Percentiles rank a stretch among this genome's conserved stretches.
Evolutionary conservation across 495 filamentous ascomycete species (phyloP).

Genomic region (Aspergillus saccharolyticus): DNA sequence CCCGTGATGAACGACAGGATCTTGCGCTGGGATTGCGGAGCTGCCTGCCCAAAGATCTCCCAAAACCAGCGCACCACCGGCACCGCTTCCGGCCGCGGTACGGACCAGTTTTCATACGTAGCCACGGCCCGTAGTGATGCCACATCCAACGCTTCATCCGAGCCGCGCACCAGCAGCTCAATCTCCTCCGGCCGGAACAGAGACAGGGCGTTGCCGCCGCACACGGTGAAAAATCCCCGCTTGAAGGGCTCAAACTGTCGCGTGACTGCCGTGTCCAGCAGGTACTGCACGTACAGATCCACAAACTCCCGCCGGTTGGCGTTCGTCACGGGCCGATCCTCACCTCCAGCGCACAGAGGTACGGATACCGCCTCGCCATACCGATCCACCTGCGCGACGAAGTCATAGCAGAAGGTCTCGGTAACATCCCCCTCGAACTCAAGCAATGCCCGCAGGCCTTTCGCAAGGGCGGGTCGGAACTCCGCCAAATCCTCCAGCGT

Average conservation of each 20-base stretch:
- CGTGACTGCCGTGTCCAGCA: slow-evolving; percentile 72
- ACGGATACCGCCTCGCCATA: slow-evolving; percentile 64
- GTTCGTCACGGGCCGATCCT: slow-evolving; percentile 75
- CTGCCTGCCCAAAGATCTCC: slow-evolving; percentile 66
- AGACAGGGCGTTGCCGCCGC: slow-evolving; percentile 81
- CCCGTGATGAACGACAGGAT: slow-evolving; percentile 88
- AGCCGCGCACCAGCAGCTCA: slow-evolving; percentile 81
- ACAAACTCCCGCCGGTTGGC: slow-evolving; percentile 83
- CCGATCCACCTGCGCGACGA: slow-evolving; percentile 69
- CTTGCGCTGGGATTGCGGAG: slow-evolving; percentile 65
- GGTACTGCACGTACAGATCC: slow-evolving; percentile 75
- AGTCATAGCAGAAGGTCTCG: slow-evolving; percentile 75
- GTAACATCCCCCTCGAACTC: slow-evolving; percentile 85
- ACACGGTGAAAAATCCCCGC: slow-evolving; percentile 90
- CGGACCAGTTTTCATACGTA: slow-evolving; percentile 74
- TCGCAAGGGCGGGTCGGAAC: slow-evolving; percentile 71
- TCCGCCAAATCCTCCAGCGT: slow-evolving; percentile 82
- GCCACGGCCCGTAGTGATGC: slow-evolving; percentile 70
- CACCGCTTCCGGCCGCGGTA: slow-evolving; percentile 46
- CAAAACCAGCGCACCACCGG: slow-evolving; percentile 83
- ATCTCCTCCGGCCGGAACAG: slow-evolving; percentile 95
- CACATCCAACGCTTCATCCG: slow-evolving; percentile 81
- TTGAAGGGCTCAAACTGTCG: slow-evolving; percentile 95
- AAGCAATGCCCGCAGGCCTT: slow-evolving; percentile 69
- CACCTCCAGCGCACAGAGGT: slow-evolving; percentile 72